These are phyloP conservation scores for Hordeum marinum DNA, from an alignment of 176 grass and related monocot species.

Conservation along the genomic window DNA sequence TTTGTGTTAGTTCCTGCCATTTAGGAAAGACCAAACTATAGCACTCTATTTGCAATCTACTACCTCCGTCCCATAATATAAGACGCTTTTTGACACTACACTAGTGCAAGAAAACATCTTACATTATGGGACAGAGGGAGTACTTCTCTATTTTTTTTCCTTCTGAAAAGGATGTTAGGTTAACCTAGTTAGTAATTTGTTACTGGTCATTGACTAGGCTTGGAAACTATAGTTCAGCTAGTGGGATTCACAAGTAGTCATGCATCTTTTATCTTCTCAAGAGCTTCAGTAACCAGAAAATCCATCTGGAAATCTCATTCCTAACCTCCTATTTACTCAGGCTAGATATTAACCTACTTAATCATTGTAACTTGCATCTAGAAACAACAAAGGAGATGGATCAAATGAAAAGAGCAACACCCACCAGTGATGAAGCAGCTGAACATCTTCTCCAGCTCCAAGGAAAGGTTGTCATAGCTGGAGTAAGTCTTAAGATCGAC, in stretches of 20 bases:
- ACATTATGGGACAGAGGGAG: no score
- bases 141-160: background rate
- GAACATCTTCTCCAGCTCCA: conserved; percentile 76
- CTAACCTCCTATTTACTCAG: background rate
- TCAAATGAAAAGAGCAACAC: background rate
- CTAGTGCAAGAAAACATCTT: no score
- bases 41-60: background rate
- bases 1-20: background rate
- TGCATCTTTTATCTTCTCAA: background rate
- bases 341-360: background rate
- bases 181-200: background rate
- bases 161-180: background rate
- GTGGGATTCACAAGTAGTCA: background rate
- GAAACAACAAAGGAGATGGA: background rate
- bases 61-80: no score
- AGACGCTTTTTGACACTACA: no score
- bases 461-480: conserved; percentile 61
- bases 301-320: background rate
- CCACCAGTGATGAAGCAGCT: conserved; percentile 68
- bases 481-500: conserved; percentile 75
- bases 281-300: background rate
- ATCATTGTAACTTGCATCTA: background rate
- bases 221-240: background rate
- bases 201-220: background rate
- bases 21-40: background rate